Conservation (phyloP, 805 yeast genomes). For the Suhomyces xylopsoci region DNA sequence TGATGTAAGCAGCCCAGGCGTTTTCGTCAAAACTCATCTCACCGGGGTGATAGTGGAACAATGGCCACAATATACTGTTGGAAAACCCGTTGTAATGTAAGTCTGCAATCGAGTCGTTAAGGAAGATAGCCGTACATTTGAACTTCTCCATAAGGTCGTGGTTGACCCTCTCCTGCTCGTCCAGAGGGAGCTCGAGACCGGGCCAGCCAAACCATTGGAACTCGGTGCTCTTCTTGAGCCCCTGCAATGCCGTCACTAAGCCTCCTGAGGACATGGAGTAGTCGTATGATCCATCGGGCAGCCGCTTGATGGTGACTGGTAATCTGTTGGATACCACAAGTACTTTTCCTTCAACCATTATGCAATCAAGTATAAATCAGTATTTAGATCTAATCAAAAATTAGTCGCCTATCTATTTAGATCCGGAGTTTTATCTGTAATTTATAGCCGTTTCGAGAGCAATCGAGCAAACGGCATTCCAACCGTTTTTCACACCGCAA, state of each 20-base stretch:
- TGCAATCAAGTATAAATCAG: not conserved
- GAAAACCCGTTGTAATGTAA: constrained; percentile 95
- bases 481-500: not conserved
- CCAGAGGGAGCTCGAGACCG: constrained; percentile 72
- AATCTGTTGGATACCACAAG: constrained; percentile 91
- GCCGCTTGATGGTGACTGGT: constrained; percentile 85
- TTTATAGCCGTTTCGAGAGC: not conserved
- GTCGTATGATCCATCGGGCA: constrained; percentile 60
- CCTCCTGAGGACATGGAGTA: constrained; percentile 97
- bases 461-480: not conserved
- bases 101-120: constrained; percentile 88
- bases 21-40: constrained; percentile 97
- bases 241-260: constrained; percentile 91
- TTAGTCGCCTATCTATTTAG: not conserved
- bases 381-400: not conserved
- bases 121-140: constrained; percentile 85
- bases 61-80: constrained; percentile 94
- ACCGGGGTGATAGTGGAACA: constrained; percentile 98
- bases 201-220: constrained; percentile 99
- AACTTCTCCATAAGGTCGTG: constrained; percentile 71
- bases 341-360: constrained; percentile 55
- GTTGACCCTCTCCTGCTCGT: constrained; percentile 67
- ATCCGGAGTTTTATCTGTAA: not conserved
- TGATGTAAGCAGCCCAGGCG: constrained; percentile 97
- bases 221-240: constrained; percentile 74